phyloP scores from a whole-genome alignment of 148 eudicot species.

The Rheum nobile region DNA sequence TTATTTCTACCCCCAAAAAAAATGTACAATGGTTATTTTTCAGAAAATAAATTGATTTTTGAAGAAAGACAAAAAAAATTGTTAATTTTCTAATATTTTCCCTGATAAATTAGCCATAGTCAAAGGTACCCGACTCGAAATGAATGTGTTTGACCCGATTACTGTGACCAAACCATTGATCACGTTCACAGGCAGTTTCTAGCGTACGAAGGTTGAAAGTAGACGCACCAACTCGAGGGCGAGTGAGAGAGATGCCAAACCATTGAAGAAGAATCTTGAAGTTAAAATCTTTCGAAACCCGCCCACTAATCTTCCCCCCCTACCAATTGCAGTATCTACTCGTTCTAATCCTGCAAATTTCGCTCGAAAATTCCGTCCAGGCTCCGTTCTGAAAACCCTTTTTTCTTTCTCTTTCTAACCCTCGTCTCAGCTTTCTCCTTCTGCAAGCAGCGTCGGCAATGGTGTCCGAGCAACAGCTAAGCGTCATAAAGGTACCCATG shows the following conservation, averaged over 20 bases:
- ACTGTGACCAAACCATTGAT: neutral
- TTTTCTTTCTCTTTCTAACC: neutral
- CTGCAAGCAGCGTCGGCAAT: conserved; percentile 13
- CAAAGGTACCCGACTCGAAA: neutral
- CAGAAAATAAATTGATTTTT: too few relatives aligned
- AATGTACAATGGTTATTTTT: too few relatives aligned
- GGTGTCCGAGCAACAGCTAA: conserved; percentile 47
- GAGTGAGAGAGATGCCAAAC: neutral
- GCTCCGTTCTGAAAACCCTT: neutral
- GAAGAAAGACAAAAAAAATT: too few relatives aligned
- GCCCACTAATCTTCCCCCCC: neutral
- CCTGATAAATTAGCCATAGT: neutral
- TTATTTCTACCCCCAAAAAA: too few relatives aligned
- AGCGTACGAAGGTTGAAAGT: neutral
- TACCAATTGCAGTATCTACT: neutral
- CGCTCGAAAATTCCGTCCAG: neutral
- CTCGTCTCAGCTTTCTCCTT: neutral
- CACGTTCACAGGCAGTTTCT: neutral
- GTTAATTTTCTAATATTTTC: neutral
- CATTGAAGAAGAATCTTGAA: neutral
- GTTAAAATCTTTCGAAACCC: neutral
- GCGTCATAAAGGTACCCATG: conserved; percentile 47
- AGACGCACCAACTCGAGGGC: neutral
- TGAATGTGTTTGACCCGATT: neutral
- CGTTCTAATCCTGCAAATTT: neutral